Evolutionary conservation across 805 yeast species (phyloP), one percentile per base, ranked within the genome.

Genomic region (Candida schatavii): DNA sequence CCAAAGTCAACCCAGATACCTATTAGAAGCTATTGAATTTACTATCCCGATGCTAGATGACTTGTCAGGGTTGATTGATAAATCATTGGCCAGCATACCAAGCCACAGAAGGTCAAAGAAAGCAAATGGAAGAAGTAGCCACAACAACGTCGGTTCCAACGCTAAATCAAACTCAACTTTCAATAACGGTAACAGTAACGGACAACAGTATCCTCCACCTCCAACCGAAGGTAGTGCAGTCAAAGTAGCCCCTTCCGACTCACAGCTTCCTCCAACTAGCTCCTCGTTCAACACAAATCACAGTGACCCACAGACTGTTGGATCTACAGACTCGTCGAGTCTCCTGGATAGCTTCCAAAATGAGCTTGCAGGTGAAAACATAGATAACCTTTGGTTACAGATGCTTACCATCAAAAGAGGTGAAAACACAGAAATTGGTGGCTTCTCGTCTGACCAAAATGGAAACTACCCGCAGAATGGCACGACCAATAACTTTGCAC

Each of bases 41-140:
- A 44, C 48, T 9, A 39, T 35, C 30, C 45, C 45, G 5, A 56
- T 56, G 57, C 39, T 58, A 36, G 49, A 46, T 11, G 62, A 57
- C 26, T 31, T 58, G 33, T 48, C 42, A 25, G 42, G 34, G 4
- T 51, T 65, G 1, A 48, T 63, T 28, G 59, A 59, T 33, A 47
- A 43, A 1, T 43, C 62, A 3, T 39, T 59, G 15, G 38, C 39
- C 9, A 49, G 42, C 27, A 46, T 55, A 14, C 45, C 48, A 29
- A 42, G 46, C 20, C 26, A 30, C 17, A 41, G 40, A 28, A 22
- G 42, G 21, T n/a, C n/a, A n/a, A 17, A n/a, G 5, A 22, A 34
- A 23, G 31, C 20, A 35, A 17, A 19, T 3, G 26, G 9, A 11
- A 11, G 15, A 17, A 25, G 7, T 15, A 29, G 14, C 32, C 13